phyloP scores from a whole-genome alignment of 306 rosid species.

The Fagus crenata region DNA sequence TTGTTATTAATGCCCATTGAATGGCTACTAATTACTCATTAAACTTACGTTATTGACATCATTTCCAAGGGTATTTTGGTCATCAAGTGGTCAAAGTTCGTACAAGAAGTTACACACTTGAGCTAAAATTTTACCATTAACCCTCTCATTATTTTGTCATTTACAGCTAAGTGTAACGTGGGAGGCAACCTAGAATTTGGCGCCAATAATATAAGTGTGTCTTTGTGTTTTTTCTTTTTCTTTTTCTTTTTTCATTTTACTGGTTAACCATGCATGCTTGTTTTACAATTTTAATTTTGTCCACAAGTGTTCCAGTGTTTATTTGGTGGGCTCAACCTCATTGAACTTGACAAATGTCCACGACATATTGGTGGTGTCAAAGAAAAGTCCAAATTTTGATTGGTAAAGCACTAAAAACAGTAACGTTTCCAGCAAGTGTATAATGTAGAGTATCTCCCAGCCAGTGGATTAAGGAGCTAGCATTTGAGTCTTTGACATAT shows the following conservation, averaged over 20 bases:
- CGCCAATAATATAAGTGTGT: conserved; percentile 15
- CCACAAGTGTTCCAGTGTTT: neutral
- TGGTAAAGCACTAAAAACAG: neutral
- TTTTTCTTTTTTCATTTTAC: neutral
- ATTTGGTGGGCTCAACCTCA: neutral
- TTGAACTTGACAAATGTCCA: neutral
- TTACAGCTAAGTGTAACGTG: conserved; percentile 39
- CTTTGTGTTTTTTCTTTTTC: neutral
- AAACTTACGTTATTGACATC: neutral
- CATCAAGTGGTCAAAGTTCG: neutral
- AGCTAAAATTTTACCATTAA: conserved; percentile 16
- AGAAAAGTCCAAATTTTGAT: neutral
- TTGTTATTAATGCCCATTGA: conserved; percentile 27
- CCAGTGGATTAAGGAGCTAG: neutral
- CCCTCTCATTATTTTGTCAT: conserved; percentile 8
- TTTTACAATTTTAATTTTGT: neutral
- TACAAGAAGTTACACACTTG: conserved; percentile 12
- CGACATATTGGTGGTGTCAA: neutral
- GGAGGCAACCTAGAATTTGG: conserved; percentile 45
- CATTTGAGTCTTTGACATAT: conserved; percentile 14
- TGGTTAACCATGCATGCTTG: conserved; percentile 25
- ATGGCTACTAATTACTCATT: conserved; percentile 13
- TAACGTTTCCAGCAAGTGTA: too few relatives aligned
- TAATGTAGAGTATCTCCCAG: too few relatives aligned
- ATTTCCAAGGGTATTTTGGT: conserved; percentile 10